A percentile compares a stretch with the other conserved stretches of the same genome.
Evolutionary conservation across 2,329 filamentous ascomycete genomes (phyloP).

Genomic region (Teratosphaeria viscida): DNA sequence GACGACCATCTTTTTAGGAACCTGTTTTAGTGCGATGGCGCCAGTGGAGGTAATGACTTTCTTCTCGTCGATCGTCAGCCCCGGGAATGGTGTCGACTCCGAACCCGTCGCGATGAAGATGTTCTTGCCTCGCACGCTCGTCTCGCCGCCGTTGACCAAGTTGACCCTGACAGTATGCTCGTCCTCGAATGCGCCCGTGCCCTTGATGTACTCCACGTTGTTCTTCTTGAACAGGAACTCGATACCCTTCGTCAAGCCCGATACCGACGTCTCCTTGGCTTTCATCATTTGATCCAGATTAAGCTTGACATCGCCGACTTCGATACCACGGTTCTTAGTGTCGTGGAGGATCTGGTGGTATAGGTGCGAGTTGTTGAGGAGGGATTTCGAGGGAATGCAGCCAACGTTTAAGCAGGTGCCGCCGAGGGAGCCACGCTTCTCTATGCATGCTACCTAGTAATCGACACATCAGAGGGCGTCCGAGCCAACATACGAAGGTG

Average conservation of each 20-base stretch:
- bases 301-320: constrained; percentile 92
- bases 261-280: constrained; percentile 88
- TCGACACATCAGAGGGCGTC: background rate
- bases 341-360: constrained; percentile 97
- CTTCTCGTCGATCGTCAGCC: constrained; percentile 93
- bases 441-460: constrained; percentile 80
- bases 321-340: constrained; percentile 92
- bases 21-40: constrained; percentile 76
- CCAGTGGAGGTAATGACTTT: constrained; percentile 94
- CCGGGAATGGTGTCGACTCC: constrained; percentile 92
- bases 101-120: constrained; percentile 95
- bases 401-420: constrained; percentile 98
- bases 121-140: constrained; percentile 81
- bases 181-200: constrained; percentile 73
- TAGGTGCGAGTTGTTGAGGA: constrained; percentile 98
- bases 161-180: constrained; percentile 41
- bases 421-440: constrained; percentile 90
- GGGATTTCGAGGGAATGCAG: constrained; percentile 98
- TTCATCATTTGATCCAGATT: constrained; percentile 97
- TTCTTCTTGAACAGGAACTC: constrained; percentile 99
- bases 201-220: constrained; percentile 95
- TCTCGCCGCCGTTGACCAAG: constrained; percentile 84
- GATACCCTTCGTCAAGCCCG: constrained; percentile 85
- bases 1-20: constrained; percentile 93
- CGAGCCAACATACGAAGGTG: background rate